Conservation (phyloP, 176 grass and related monocot species). For the Zea mays region Zm-B73-REFERENCE-NAM-5.0 NC_050098.1:186001501-186002000, state of each 20-base stretch:
- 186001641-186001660: constrained; percentile 55
- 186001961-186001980: constrained; percentile 45
- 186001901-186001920: constrained; percentile 72
- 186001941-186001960: constrained; percentile 52
- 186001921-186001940: constrained; percentile 49
- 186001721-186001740: constrained; percentile 67
- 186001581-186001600: constrained; percentile 54
- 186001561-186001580: constrained; percentile 55
- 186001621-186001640: constrained; percentile 49
- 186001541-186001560: constrained; percentile 77
- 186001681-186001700: constrained; percentile 68
- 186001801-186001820: constrained; percentile 63
- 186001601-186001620: constrained; percentile 60
- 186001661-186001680: constrained; percentile 58
- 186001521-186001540: constrained; percentile 52
- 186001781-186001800: constrained; percentile 55
- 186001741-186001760: constrained; percentile 44
- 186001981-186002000: constrained; percentile 46
- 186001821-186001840: constrained; percentile 43
- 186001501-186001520: constrained; percentile 51
- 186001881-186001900: constrained; percentile 60
- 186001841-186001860: constrained; percentile 56
- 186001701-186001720: constrained; percentile 61
- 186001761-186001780: constrained; percentile 47
- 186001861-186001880: constrained; percentile 57